A percentile compares a stretch with the other conserved stretches of the same genome.
phyloP scores from a whole-genome alignment of 1,139 yeast genomes.

The Candida dubliniensis region DNA sequence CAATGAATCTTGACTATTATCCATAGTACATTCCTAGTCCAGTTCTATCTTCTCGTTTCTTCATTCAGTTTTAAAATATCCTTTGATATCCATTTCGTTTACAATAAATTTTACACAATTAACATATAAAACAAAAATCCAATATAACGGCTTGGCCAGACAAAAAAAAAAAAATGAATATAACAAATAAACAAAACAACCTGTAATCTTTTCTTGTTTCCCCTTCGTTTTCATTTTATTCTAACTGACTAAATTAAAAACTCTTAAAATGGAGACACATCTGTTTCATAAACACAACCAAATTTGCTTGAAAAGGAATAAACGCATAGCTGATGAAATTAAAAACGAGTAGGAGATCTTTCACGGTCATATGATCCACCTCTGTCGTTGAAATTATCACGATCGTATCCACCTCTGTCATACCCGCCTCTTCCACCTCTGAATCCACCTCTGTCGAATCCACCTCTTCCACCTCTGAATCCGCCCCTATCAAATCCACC shows the following conservation, averaged over 20 bases:
- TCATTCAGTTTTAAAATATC: too few species aligned
- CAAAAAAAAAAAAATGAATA: not conserved
- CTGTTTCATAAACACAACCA: too few species aligned
- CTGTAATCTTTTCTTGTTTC: not conserved
- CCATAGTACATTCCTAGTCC: not conserved
- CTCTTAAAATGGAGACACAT: not conserved
- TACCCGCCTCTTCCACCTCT: constrained; percentile 39
- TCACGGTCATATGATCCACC: constrained; percentile 45
- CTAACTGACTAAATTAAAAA: too few species aligned
- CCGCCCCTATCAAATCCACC: constrained; percentile 32
- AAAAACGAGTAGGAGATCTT: constrained; percentile 51
- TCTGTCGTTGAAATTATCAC: constrained; percentile 26
- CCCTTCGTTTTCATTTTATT: too few species aligned
- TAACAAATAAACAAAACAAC: not conserved
- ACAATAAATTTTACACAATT: constrained; percentile 1
- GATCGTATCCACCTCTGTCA: constrained; percentile 33
- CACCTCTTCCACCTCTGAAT: constrained; percentile 31
- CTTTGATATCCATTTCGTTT: not conserved
- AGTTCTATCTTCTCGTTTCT: not conserved
- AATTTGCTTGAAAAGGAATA: too few species aligned
- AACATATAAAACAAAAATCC: constrained; percentile 1
- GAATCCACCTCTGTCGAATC: constrained; percentile 25
- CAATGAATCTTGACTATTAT: not conserved
- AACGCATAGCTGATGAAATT: constrained; percentile 10
- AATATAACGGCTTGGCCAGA: not conserved